Percentiles rank a stretch among this genome's conserved stretches.
Conservation (phyloP, 2,329 filamentous ascomycete genomes). For the Bipolaris gigantea region DNA sequence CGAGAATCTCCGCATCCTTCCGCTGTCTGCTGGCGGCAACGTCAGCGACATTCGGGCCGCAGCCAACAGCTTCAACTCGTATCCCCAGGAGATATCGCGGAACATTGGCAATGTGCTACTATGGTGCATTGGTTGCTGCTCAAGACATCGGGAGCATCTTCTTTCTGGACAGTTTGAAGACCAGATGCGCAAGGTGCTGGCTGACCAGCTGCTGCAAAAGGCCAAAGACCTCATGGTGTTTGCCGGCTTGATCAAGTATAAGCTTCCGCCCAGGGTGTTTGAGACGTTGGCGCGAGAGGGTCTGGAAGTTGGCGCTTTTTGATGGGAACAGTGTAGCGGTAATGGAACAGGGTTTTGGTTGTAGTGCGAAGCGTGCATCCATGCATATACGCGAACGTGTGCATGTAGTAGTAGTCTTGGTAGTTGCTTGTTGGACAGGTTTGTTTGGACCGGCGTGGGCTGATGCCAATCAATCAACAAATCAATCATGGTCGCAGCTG, state of each 20-base stretch:
- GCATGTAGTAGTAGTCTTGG: too few species aligned
- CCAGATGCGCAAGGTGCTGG: constrained; percentile 55
- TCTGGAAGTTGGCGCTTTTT: constrained; percentile 39
- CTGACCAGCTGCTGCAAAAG: constrained; percentile 73
- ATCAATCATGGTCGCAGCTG: background rate
- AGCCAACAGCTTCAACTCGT: constrained; percentile 76
- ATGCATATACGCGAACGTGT: too few species aligned
- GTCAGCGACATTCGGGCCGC: constrained; percentile 76
- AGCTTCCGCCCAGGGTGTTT: constrained; percentile 82
- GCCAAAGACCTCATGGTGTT: constrained; percentile 92
- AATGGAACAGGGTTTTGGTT: background rate
- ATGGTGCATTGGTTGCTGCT: constrained; percentile 90
- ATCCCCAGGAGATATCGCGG: constrained; percentile 79
- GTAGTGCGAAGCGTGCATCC: too few species aligned
- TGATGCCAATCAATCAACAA: constrained; percentile 1
- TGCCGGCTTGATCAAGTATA: constrained; percentile 87
- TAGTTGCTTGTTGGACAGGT: background rate
- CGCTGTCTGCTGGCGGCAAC: constrained; percentile 73
- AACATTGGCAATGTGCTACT: constrained; percentile 90
- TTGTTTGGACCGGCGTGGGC: background rate
- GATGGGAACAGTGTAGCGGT: background rate
- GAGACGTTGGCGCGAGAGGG: constrained; percentile 84
- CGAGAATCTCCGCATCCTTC: constrained; percentile 73
- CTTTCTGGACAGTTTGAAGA: constrained; percentile 73
- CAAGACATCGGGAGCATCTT: constrained; percentile 69